Percentiles rank a stretch among this genome's conserved stretches.
Evolutionary conservation across 208 protist species (phyloP).

Genomic region (Borovskyia barvae): DNA sequence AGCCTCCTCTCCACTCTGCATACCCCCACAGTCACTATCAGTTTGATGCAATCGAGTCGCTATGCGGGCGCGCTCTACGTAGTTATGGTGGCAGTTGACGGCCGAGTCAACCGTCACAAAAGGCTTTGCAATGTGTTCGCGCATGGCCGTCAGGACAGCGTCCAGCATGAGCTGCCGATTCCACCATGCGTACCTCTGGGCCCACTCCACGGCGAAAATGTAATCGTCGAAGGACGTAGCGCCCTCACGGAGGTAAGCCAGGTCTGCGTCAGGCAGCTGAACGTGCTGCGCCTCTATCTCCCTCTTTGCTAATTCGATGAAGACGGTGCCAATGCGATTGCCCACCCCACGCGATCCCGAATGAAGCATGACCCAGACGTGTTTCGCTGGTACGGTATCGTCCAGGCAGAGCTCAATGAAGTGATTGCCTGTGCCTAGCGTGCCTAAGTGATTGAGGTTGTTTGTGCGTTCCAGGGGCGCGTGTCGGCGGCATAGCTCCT

Average conservation of each 20-base stretch:
- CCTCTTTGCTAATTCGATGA: constrained; percentile 82
- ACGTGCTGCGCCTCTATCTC: constrained; percentile 64
- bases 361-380: constrained; percentile 92
- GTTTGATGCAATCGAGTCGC: background rate
- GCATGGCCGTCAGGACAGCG: constrained; percentile 55
- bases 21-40: background rate
- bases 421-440: constrained; percentile 88
- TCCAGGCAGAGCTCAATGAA: constrained; percentile 91
- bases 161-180: constrained; percentile 88
- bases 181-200: constrained; percentile 69
- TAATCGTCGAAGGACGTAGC: constrained; percentile 83
- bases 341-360: constrained; percentile 87
- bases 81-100: constrained; percentile 93
- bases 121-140: constrained; percentile 21
- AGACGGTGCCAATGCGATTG: constrained; percentile 81
- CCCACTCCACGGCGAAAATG: constrained; percentile 81
- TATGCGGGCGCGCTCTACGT: constrained; percentile 51
- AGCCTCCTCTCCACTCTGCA: background rate
- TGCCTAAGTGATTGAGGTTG: constrained; percentile 82
- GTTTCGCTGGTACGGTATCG: constrained; percentile 26
- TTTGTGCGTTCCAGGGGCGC: constrained; percentile 56
- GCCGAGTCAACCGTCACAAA: constrained; percentile 49
- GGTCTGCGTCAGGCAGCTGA: constrained; percentile 55
- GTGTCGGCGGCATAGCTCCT: constrained; percentile 56
- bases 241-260: constrained; percentile 83